Conservation (phyloP, 306 rosid genomes). For the Rosa persica region DNA sequence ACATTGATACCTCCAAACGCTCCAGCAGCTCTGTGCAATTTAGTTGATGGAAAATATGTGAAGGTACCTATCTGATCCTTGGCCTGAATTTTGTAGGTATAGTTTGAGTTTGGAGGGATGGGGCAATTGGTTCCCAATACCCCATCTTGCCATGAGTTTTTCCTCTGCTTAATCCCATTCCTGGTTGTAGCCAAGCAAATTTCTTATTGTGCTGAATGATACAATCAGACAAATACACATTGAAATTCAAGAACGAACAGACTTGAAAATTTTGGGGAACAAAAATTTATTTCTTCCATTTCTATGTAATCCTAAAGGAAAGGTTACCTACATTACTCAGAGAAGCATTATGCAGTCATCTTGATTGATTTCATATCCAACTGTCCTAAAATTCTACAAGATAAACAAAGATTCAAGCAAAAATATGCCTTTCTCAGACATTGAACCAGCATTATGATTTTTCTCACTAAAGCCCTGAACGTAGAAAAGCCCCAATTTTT, state of each 20-base stretch:
- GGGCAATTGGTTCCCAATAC: constrained; percentile 94
- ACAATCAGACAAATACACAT: neutral
- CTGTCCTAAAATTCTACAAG: no score
- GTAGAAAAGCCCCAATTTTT: neutral
- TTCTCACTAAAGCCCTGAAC: neutral
- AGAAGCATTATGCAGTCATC: neutral
- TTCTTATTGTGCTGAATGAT: neutral
- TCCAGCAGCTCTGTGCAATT: constrained; percentile 82
- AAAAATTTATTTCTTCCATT: neutral
- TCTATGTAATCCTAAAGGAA: neutral
- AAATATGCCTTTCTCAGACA: neutral
- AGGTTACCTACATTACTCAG: neutral
- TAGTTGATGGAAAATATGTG: constrained; percentile 85
- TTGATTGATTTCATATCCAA: neutral
- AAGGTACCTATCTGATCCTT: constrained; percentile 93
- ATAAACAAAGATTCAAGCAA: no score
- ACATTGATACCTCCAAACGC: constrained; percentile 86
- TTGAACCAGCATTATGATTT: neutral
- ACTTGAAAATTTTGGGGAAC: neutral
- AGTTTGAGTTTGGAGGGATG: constrained; percentile 85
- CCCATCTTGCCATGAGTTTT: constrained; percentile 99
- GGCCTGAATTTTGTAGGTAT: constrained; percentile 77
- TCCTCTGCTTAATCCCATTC: constrained; percentile 96
- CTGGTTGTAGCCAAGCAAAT: constrained; percentile 35
- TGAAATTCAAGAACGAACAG: neutral